These are phyloP conservation scores for Begonia peltatifolia DNA, from an alignment of 306 rosid genomes.

Conservation along the genomic window DNA sequence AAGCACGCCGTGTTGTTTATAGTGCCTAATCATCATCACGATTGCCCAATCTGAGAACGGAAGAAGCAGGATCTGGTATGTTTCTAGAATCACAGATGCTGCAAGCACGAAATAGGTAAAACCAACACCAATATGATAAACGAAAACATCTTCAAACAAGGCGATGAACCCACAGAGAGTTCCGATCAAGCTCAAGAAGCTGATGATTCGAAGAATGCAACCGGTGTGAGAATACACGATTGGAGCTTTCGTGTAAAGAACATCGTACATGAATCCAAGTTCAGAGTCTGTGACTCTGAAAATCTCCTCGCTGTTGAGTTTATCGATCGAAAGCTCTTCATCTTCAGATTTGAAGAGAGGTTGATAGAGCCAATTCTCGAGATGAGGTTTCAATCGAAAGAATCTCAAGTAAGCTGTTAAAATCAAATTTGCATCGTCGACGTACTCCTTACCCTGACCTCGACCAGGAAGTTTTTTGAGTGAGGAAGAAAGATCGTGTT, in stretches of 20 bases:
- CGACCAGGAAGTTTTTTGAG: slow-evolving; percentile 25
- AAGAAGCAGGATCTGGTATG: slow-evolving; percentile 37
- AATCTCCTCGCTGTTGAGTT: slow-evolving; percentile 19
- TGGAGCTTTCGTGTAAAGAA: slow-evolving; percentile 47
- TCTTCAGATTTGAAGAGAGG: slow-evolving; percentile 39
- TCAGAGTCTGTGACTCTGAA: slow-evolving; percentile 43
- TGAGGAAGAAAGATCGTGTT: slow-evolving; percentile 25
- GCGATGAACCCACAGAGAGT: slow-evolving; percentile 21
- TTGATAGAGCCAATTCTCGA: no score
- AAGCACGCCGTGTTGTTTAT: slow-evolving; percentile 10
- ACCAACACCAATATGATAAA: slow-evolving; percentile 12
- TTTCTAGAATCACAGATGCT: slow-evolving; percentile 37
- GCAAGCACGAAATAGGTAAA: slow-evolving; percentile 21
- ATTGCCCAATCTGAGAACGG: slow-evolving; percentile 57
- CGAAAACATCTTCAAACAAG: slow-evolving; percentile 12
- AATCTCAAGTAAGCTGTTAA: no score
- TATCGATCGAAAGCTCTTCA: slow-evolving; percentile 13
- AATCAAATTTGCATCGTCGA: no score
- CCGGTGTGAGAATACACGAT: slow-evolving; percentile 38
- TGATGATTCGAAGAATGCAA: slow-evolving; percentile 28
- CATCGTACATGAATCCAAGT: slow-evolving; percentile 60
- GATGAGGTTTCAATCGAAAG: no score
- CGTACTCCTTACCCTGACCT: neutral
- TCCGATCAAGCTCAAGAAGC: slow-evolving; percentile 24
- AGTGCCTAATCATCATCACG: slow-evolving; percentile 28